Conservation (phyloP, 2,329 filamentous ascomycete species). For the Metarhizium sp. region DNA sequence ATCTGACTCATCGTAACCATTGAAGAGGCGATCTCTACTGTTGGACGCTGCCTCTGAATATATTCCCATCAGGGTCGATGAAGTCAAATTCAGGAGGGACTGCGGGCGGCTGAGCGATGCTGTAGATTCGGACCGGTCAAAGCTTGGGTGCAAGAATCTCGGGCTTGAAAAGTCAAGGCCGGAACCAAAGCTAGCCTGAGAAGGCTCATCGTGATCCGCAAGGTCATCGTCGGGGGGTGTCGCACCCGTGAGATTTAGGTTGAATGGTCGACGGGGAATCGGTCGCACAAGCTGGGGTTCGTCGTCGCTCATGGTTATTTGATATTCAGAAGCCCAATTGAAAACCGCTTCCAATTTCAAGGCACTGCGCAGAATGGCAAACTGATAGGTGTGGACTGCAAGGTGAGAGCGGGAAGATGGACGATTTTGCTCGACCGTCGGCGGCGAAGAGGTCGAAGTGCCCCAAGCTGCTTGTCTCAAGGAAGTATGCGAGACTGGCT, state of each 20-base stretch:
- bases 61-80: constrained; percentile 84
- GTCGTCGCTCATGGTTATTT: constrained; percentile 25
- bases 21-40: constrained; percentile 29
- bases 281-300: constrained; percentile 55
- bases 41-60: constrained; percentile 61
- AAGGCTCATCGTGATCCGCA: constrained; percentile 16
- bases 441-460: background rate
- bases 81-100: constrained; percentile 78
- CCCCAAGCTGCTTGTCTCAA: background rate
- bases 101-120: constrained; percentile 55
- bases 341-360: background rate
- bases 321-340: background rate
- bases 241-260: constrained; percentile 40
- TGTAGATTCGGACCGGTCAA: constrained; percentile 19
- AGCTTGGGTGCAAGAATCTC: constrained; percentile 34
- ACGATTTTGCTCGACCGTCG: background rate
- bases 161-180: constrained; percentile 23
- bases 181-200: constrained; percentile 14
- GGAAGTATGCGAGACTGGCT: background rate
- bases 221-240: constrained; percentile 32
- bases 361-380: background rate
- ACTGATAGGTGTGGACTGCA: background rate
- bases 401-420: background rate
- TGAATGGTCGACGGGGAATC: constrained; percentile 63
- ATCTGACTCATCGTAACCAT: constrained; percentile 41